Percentiles rank a stretch among this genome's conserved stretches.
These are phyloP conservation scores for Russula vinacea DNA, from an alignment of 768 basidiomycete genomes.

Conservation along the genomic window DNA sequence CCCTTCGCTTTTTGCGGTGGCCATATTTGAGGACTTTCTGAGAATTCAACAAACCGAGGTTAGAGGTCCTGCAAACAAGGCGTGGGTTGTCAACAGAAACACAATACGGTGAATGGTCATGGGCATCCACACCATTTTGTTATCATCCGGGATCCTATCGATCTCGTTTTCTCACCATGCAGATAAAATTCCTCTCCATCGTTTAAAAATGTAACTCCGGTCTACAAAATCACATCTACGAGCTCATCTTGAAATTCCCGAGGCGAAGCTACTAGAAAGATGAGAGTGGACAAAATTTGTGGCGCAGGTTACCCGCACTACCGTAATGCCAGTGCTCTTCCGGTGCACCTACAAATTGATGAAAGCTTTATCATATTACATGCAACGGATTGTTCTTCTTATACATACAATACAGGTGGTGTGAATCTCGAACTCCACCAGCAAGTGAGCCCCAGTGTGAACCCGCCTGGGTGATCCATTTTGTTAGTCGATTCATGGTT, in stretches of 20 bases:
- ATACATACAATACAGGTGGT: too few species aligned
- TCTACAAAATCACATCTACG: neutral
- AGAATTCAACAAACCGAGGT: neutral
- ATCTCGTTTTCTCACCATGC: neutral
- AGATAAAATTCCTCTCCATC: neutral
- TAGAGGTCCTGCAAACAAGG: neutral
- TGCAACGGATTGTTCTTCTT: too few species aligned
- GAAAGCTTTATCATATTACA: too few species aligned
- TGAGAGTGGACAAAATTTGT: slow-evolving; percentile 15
- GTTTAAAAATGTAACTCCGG: neutral
- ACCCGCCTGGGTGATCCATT: too few species aligned
- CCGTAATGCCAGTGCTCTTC: too few species aligned
- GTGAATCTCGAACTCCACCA: too few species aligned
- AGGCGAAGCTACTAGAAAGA: neutral
- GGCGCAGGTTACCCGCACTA: neutral
- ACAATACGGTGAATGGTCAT: too few species aligned
- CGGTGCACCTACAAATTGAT: too few species aligned
- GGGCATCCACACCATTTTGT: neutral
- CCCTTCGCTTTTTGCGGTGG: slow-evolving; percentile 54
- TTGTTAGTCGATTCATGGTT: too few species aligned
- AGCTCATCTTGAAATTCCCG: slow-evolving; percentile 12
- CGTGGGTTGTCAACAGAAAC: neutral
- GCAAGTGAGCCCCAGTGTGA: too few species aligned
- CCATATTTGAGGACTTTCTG: slow-evolving; percentile 51
- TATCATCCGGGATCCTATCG: neutral